Percentiles rank a stretch among this genome's conserved stretches.
phyloP scores from a whole-genome alignment of 768 basidiomycete species.

The Cystofilobasidium capitatum region DNA sequence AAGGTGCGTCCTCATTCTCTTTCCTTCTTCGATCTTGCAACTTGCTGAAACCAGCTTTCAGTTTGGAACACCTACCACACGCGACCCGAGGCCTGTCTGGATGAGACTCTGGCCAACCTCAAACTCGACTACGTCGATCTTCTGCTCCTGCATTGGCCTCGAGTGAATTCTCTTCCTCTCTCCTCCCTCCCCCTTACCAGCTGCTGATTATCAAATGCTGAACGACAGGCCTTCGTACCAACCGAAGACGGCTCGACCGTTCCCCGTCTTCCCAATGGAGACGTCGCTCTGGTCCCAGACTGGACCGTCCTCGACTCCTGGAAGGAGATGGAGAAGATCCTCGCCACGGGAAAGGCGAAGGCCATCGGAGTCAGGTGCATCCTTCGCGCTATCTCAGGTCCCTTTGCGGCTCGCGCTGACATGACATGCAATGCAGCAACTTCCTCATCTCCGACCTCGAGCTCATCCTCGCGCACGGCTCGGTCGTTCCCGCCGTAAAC shows the following conservation, averaged over 20 bases:
- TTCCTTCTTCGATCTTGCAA: background rate
- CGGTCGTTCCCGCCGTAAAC: conserved; percentile 64
- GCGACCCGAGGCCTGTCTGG: conserved; percentile 52
- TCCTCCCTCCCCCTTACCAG: background rate
- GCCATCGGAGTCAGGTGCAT: conserved; percentile 64
- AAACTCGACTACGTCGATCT: conserved; percentile 67
- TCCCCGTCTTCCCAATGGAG: background rate
- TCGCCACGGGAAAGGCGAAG: conserved; percentile 44
- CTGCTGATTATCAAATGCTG: background rate
- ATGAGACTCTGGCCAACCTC: conserved; percentile 57
- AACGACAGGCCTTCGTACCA: background rate
- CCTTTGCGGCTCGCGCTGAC: conserved; percentile 45
- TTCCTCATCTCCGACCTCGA: conserved; percentile 63
- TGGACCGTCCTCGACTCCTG: conserved; percentile 43
- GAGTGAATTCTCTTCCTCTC: conserved; percentile 50
- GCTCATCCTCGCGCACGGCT: conserved; percentile 66
- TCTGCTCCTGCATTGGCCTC: conserved; percentile 55
- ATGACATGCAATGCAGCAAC: conserved; percentile 25
- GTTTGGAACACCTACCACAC: conserved; percentile 48
- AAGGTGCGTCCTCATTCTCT: conserved; percentile 32
- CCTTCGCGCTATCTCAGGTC: conserved; percentile 52
- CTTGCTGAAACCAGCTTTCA: background rate
- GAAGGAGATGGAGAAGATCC: conserved; percentile 63
- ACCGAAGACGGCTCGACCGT: background rate
- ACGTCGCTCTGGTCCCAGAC: background rate